phyloP scores from a whole-genome alignment of 345 rosid species.

The Gossypium rotundifolium region DNA sequence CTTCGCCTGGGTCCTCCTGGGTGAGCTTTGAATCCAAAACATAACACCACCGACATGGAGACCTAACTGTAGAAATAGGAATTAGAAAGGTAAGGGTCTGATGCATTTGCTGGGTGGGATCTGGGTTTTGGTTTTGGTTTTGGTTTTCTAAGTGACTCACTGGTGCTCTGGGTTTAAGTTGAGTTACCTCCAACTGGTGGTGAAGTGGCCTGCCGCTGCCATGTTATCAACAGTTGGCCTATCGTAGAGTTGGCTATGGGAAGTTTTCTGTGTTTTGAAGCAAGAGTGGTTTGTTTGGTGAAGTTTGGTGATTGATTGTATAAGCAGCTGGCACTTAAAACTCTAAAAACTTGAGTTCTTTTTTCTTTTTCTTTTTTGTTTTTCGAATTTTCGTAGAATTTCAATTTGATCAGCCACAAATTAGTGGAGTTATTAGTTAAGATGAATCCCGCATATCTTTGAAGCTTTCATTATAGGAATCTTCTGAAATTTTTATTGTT shows the following conservation, averaged over 20 bases:
- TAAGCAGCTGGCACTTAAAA: background rate
- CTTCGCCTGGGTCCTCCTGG: background rate
- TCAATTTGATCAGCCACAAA: slow-evolving; percentile 6
- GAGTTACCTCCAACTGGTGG: background rate
- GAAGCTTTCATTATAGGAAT: background rate
- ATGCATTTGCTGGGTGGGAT: slow-evolving; percentile 24
- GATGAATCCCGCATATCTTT: background rate
- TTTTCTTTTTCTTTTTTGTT: slow-evolving; percentile 18
- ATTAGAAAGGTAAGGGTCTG: background rate
- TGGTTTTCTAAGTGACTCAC: background rate
- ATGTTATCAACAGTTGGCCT: slow-evolving; percentile 12
- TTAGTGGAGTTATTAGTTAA: slow-evolving; percentile 8
- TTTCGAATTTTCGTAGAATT: slow-evolving; percentile 11
- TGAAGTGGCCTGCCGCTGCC: background rate
- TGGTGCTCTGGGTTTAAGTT: slow-evolving; percentile 6
- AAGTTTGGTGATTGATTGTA: slow-evolving; percentile 31
- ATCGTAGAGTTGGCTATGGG: background rate
- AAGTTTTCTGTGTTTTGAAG: slow-evolving; percentile 31
- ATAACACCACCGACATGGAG: background rate
- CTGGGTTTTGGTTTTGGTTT: slow-evolving; percentile 14
- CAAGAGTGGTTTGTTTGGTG: slow-evolving; percentile 35
- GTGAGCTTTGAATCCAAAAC: background rate
- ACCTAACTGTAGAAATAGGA: background rate
- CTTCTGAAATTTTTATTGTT: background rate
- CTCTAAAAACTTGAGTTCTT: slow-evolving; percentile 14